These are phyloP conservation scores for Lojkania enalia DNA, from an alignment of 2,329 filamentous ascomycete species.

Conservation along the genomic window DNA sequence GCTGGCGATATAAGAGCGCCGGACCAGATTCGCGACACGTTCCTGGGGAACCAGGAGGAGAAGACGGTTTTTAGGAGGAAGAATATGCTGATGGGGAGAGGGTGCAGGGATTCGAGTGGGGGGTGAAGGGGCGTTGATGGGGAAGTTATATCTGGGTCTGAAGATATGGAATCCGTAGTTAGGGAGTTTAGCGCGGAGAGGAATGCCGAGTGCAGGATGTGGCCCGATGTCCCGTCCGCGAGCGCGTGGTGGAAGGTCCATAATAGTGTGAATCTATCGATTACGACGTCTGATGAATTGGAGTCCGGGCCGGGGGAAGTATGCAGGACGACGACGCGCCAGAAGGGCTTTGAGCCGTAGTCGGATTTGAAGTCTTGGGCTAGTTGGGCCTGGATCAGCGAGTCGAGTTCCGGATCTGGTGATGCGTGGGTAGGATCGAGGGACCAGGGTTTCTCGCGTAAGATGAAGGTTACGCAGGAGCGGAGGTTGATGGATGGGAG, in stretches of 20 bases:
- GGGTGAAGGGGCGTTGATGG: slow-evolving; percentile 39
- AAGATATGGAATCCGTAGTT: slow-evolving; percentile 5
- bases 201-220: slow-evolving; percentile 51
- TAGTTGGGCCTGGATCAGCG: slow-evolving; percentile 47
- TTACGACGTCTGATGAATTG: slow-evolving; percentile 4
- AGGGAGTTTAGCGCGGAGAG: slow-evolving; percentile 38
- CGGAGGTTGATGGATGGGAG: slow-evolving; percentile 49
- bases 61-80: slow-evolving; percentile 43
- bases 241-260: slow-evolving; percentile 56
- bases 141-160: slow-evolving; percentile 17
- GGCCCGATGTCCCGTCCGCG: slow-evolving; percentile 51
- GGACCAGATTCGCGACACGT: slow-evolving; percentile 27
- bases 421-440: slow-evolving; percentile 7
- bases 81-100: slow-evolving; percentile 42
- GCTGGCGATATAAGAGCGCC: slow-evolving; percentile 20
- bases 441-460: slow-evolving; percentile 25
- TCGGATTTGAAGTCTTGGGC: slow-evolving; percentile 43
- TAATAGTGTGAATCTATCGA: slow-evolving; percentile 44
- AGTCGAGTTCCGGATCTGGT: slow-evolving; percentile 48
- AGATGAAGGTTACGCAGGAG: slow-evolving; percentile 38
- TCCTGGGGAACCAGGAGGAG: slow-evolving; percentile 36
- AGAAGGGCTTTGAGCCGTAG: slow-evolving; percentile 42
- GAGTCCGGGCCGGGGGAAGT: too few species aligned
- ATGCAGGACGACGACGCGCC: slow-evolving; percentile 49
- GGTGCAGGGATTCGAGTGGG: slow-evolving; percentile 47